Evolutionary conservation across 2,329 filamentous ascomycete species (phyloP).

Genomic region (Lasiodiplodia sp.): DNA sequence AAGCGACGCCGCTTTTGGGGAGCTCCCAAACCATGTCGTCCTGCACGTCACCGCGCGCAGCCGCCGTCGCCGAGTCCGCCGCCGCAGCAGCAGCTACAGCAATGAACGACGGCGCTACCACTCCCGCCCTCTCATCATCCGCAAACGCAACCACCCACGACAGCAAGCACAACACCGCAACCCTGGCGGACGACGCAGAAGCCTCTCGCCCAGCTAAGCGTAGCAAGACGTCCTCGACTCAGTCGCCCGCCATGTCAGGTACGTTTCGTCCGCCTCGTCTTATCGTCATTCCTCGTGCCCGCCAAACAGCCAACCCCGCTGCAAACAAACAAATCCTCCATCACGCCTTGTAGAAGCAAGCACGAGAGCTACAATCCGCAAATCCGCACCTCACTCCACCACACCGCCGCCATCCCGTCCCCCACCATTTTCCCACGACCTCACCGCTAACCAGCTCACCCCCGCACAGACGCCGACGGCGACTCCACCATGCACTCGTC

Average conservation of each 20-base stretch:
- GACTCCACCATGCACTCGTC: constrained; percentile 64
- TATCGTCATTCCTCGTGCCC: background rate
- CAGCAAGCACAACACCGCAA: constrained; percentile 23
- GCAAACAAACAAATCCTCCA: background rate
- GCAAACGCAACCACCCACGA: background rate
- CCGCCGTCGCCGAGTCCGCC: constrained; percentile 16
- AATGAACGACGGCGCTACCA: background rate
- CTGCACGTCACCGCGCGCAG: constrained; percentile 27
- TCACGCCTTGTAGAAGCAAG: background rate
- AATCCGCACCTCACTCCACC: background rate
- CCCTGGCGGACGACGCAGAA: constrained; percentile 26
- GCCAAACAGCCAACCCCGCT: background rate
- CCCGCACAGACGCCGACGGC: constrained; percentile 55
- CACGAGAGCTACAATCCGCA: background rate
- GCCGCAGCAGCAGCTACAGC: constrained; percentile 1
- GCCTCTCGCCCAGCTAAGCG: constrained; percentile 23
- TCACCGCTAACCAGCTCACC: background rate
- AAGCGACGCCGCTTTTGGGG: background rate
- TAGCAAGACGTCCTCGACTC: constrained; percentile 17
- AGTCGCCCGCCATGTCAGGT: constrained; percentile 27
- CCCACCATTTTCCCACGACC: background rate
- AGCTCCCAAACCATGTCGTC: constrained; percentile 3
- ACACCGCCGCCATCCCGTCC: too few species aligned
- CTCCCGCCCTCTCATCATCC: background rate
- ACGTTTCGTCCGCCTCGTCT: background rate